Percentiles rank a stretch among this genome's conserved stretches.
Conservation (phyloP, 805 yeast genomes). For the Suhomyces vadensis region DNA sequence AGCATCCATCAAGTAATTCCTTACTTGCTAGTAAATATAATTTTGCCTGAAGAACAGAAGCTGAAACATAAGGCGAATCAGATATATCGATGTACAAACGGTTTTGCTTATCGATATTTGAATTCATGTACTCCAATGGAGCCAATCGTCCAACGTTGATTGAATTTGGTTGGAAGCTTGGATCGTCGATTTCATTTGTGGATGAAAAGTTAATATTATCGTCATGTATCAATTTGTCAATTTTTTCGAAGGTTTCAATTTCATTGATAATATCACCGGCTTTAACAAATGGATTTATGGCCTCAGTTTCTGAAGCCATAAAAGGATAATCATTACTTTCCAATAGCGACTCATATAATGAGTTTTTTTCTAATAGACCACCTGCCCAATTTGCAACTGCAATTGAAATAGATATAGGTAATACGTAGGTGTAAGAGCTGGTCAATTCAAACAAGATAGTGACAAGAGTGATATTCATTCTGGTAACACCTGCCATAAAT, state of each 20-base stretch:
- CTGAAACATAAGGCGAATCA: constrained; percentile 34
- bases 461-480: constrained; percentile 55
- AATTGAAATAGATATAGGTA: constrained; percentile 57
- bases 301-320: constrained; percentile 44
- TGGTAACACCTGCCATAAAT: constrained; percentile 57
- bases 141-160: not conserved
- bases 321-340: constrained; percentile 54
- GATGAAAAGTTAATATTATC: not conserved
- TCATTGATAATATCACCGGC: constrained; percentile 38
- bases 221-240: constrained; percentile 12
- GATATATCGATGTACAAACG: constrained; percentile 38
- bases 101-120: constrained; percentile 5
- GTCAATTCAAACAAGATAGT: constrained; percentile 56
- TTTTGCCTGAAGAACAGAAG: constrained; percentile 32
- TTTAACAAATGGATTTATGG: constrained; percentile 29
- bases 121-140: not conserved
- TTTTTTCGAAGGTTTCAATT: constrained; percentile 16
- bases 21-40: constrained; percentile 38
- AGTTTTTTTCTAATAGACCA: constrained; percentile 48
- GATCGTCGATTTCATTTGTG: not conserved
- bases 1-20: constrained; percentile 52
- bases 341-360: constrained; percentile 51
- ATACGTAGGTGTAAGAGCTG: constrained; percentile 55
- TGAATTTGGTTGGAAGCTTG: not conserved
- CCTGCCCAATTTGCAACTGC: constrained; percentile 62